A percentile compares a stretch with the other conserved stretches of the same genome.
phyloP scores from a whole-genome alignment of 139 green algal species.

The Picochlorum sp. region DNA sequence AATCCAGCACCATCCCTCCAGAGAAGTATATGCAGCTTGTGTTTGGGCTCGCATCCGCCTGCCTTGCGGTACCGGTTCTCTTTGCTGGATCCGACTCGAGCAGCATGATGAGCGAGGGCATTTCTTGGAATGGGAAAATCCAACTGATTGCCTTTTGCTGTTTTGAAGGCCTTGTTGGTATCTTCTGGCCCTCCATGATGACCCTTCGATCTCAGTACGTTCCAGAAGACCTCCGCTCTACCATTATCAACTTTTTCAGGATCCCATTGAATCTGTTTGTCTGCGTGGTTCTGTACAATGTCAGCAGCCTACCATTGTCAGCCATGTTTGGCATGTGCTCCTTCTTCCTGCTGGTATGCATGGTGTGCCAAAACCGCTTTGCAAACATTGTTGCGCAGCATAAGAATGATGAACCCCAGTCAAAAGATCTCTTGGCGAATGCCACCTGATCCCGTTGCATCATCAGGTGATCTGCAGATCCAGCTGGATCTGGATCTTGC shows the following conservation, averaged over 20 bases:
- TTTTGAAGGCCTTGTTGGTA: constrained; percentile 83
- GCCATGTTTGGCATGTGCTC: constrained; percentile 92
- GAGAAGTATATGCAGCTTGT: constrained; percentile 84
- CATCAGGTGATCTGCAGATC: no score
- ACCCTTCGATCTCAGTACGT: constrained; percentile 83
- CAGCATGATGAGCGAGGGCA: constrained; percentile 18
- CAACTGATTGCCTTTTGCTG: constrained; percentile 85
- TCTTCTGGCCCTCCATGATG: constrained; percentile 99
- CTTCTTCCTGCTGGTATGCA: constrained; percentile 62
- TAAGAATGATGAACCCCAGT: not conserved
- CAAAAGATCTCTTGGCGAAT: no score
- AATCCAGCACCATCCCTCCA: constrained; percentile 27
- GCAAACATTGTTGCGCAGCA: not conserved
- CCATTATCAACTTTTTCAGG: constrained; percentile 98
- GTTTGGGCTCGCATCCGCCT: constrained; percentile 48
- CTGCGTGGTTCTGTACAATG: constrained; percentile 92
- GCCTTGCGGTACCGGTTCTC: constrained; percentile 52
- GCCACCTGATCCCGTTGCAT: no score
- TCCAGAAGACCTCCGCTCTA: constrained; percentile 87
- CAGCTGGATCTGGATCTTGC: no score
- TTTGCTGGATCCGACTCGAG: not conserved
- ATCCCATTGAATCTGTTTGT: constrained; percentile 96
- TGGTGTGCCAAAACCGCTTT: constrained; percentile 42
- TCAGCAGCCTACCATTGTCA: constrained; percentile 67
- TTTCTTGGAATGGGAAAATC: constrained; percentile 56